A percentile compares a stretch with the other conserved stretches of the same genome.
These are phyloP conservation scores for Fistulinella staudtii DNA, from an alignment of 1,284 basidiomycete genomes.

Conservation along the genomic window DNA sequence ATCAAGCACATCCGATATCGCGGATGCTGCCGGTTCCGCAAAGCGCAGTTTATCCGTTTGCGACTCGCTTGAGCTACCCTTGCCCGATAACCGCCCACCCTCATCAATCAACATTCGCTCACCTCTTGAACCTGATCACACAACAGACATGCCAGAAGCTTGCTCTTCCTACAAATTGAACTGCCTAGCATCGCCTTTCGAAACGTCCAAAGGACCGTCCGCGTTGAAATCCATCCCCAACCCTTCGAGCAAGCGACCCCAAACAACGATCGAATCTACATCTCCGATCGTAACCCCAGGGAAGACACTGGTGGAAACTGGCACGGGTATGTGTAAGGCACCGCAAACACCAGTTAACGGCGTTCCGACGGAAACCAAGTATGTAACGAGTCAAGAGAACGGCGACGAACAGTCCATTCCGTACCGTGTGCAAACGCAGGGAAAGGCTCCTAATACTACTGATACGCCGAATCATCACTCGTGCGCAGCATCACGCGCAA, in stretches of 20 bases:
- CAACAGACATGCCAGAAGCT: background rate
- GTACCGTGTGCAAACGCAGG: background rate
- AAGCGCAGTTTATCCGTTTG: slow-evolving; percentile 3
- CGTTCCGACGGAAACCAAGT: slow-evolving; percentile 4
- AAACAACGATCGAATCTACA: slow-evolving; percentile 2
- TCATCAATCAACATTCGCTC: slow-evolving; percentile 23
- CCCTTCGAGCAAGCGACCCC: slow-evolving; percentile 1
- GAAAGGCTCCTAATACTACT: background rate
- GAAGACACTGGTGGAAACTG: background rate
- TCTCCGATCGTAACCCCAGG: slow-evolving; percentile 1
- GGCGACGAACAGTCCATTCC: slow-evolving; percentile 4
- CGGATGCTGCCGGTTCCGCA: slow-evolving; percentile 1
- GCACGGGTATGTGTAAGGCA: background rate
- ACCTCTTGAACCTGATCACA: slow-evolving; percentile 8
- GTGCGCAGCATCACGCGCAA: slow-evolving; percentile 1
- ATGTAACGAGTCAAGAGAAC: slow-evolving; percentile 3
- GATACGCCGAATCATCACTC: slow-evolving; percentile 1
- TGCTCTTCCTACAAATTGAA: slow-evolving; percentile 7
- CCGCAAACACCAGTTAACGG: background rate
- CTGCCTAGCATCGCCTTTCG: slow-evolving; percentile 16
- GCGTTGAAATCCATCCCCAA: background rate
- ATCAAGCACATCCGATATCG: slow-evolving; percentile 3
- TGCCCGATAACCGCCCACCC: slow-evolving; percentile 13
- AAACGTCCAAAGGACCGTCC: slow-evolving; percentile 1
- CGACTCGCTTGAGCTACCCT: slow-evolving; percentile 13